A percentile compares a stretch with the other conserved stretches of the same genome.
Evolutionary conservation across 306 rosid genomes (phyloP).

Genomic region (Arachis stenosperma): DNA sequence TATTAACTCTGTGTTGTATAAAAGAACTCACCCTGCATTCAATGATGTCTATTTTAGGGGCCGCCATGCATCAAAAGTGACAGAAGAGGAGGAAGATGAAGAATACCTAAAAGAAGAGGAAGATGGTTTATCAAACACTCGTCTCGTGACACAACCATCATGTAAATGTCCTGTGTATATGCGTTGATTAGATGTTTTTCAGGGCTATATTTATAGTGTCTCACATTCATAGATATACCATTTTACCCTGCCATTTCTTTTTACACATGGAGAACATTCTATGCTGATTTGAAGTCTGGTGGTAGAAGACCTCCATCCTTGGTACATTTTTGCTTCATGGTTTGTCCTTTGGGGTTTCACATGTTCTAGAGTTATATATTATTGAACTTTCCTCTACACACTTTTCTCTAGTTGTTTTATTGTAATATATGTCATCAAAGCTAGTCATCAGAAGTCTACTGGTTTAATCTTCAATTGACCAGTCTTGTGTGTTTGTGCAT

Average conservation of each 20-base stretch:
- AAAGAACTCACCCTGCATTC: slow-evolving; percentile 28
- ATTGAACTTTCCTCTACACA: too few relatives aligned
- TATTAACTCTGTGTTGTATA: slow-evolving; percentile 15
- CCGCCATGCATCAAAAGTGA: slow-evolving; percentile 94
- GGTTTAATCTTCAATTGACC: not conserved
- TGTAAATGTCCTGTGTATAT: slow-evolving; percentile 51
- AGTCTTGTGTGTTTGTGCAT: not conserved
- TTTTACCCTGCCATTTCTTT: too few relatives aligned
- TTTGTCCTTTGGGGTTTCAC: slow-evolving; percentile 1
- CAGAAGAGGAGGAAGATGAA: slow-evolving; percentile 99
- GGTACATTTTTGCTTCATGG: not conserved
- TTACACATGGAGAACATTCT: too few relatives aligned
- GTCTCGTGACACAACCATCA: slow-evolving; percentile 86
- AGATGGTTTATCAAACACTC: slow-evolving; percentile 80
- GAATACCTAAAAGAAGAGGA: slow-evolving; percentile 95
- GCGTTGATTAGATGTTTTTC: not conserved
- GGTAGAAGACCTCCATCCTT: too few relatives aligned
- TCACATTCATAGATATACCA: too few relatives aligned
- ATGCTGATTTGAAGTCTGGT: too few relatives aligned
- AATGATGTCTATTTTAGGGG: slow-evolving; percentile 62
- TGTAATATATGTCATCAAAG: not conserved
- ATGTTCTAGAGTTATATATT: not conserved
- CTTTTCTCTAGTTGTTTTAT: too few relatives aligned
- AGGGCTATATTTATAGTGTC: not conserved
- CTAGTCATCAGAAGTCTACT: slow-evolving; percentile 2